Percentiles rank a stretch among this genome's conserved stretches.
These are phyloP conservation scores for Cicer chorassanicum DNA, from an alignment of 306 rosid genomes.

Conservation along the genomic window DNA sequence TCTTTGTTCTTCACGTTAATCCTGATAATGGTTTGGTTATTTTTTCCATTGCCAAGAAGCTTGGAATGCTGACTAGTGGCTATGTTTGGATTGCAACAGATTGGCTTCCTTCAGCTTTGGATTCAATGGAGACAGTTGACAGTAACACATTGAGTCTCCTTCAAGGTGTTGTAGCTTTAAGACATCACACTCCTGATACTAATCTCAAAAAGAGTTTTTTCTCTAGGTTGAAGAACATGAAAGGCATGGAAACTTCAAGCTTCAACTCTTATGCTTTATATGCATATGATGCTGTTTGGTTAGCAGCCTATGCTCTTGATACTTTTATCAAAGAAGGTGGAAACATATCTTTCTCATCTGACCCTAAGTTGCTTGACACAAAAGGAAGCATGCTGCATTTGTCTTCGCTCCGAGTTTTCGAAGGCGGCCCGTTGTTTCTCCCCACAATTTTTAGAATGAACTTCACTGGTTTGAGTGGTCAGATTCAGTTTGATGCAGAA, in stretches of 20 bases:
- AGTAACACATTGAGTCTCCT: conserved; percentile 57
- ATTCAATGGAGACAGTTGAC: conserved; percentile 58
- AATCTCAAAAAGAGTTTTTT: conserved; percentile 58
- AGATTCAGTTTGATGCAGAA: conserved; percentile 65
- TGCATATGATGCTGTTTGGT: conserved; percentile 90
- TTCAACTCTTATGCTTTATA: conserved; percentile 88
- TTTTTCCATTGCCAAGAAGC: conserved; percentile 67
- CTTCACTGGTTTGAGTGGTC: conserved; percentile 81
- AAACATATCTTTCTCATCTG: conserved; percentile 68
- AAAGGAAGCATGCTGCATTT: conserved; percentile 65
- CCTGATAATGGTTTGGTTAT: conserved; percentile 81
- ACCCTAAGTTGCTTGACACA: conserved; percentile 61
- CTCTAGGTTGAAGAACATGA: conserved; percentile 55
- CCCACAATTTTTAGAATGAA: conserved; percentile 64
- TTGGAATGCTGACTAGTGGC: conserved; percentile 72
- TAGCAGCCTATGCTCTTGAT: conserved; percentile 84
- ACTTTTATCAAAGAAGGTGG: conserved; percentile 69
- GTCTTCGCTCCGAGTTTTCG: conserved; percentile 66
- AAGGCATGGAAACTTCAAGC: conserved; percentile 49
- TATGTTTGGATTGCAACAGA: conserved; percentile 97
- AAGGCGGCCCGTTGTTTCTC: conserved; percentile 64
- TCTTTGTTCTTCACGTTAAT: conserved; percentile 83
- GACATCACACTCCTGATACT: conserved; percentile 79
- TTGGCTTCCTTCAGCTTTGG: conserved; percentile 86
- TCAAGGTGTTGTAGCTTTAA: conserved; percentile 86